Evolutionary conservation across 2,329 filamentous ascomycete species (phyloP), one percentile per base, ranked within the genome.

Genomic region (Arthroderma sp.): DNA sequence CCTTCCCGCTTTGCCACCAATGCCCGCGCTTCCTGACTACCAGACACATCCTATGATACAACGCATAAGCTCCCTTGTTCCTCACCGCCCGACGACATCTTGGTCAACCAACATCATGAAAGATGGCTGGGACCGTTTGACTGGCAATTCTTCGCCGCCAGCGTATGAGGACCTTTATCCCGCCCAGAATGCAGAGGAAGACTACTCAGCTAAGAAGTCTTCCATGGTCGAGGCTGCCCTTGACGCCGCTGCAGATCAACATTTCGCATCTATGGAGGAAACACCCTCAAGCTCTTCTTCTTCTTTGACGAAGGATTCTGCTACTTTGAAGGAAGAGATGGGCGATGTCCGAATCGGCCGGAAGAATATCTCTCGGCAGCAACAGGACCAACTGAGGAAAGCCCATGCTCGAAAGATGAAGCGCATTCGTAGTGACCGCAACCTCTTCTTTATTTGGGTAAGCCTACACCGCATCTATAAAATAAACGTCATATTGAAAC

Each of bases 161-260:
- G 76, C 85, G 0, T 91, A 91, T 52, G 80, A 87, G 43, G 85
- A 88, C 40, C 75, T 91, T 29, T 91, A 79, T 59, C 84, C 83
- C 4, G 58, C 60, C 36, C 58, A 64, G 27, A 48, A 52, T 29
- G 53, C 53, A 22, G 61, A 59, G 45, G 60, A 58, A 38, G 65
- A 68, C 38, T 58, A 56, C 33, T 64, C 64, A 29, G 54, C 67
- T 5, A 69, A 71, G 47, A 68, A 68, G 45, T 58, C 58, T 6
- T 65, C 62, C n/a, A 53, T 66, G 36, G 42, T 69, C 8, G 61
- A 59, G 44, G 68, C 68, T 5, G 66, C 64, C 15, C 56, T 64
- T 2, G 68, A 71, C 40, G 63, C 66, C 15, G 64, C 62, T 27
- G 44, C 66, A 28, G 68, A 71, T 50, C 58, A 65, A 44, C 66